Evolutionary conservation across 441 rosid genomes (phyloP).

Genomic region (Adansonia rubrostipa): DNA sequence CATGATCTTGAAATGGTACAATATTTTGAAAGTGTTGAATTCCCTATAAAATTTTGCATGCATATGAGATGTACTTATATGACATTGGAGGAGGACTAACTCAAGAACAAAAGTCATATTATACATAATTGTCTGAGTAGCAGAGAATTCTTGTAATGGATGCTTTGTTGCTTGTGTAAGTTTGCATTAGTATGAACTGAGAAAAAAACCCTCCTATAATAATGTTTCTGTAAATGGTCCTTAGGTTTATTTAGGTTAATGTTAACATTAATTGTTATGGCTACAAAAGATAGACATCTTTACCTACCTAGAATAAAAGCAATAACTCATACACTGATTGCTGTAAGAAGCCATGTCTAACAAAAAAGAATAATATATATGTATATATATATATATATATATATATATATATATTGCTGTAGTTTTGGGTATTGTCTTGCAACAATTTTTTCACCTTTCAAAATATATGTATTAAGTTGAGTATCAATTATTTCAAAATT

Average conservation of each 20-base stretch:
- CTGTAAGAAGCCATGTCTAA: background rate
- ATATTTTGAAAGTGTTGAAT: background rate
- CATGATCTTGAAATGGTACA: background rate
- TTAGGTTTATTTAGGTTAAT: background rate
- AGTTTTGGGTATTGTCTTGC: no score
- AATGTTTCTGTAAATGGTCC: background rate
- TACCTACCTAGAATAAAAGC: background rate
- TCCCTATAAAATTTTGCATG: background rate
- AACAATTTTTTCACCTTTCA: no score
- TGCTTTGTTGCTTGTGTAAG: background rate
- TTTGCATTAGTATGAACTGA: background rate
- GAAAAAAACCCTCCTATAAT: background rate
- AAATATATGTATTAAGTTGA: no score
- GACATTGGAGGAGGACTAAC: background rate
- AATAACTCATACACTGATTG: background rate
- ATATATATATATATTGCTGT: no score
- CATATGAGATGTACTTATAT: background rate
- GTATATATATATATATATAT: no score
- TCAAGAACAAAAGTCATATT: background rate
- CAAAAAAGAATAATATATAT: background rate
- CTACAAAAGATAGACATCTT: background rate
- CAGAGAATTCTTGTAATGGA: background rate
- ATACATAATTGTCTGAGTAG: background rate
- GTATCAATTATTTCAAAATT: no score
- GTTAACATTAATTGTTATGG: background rate